Evolutionary conservation across 352 stramenopile genomes (phyloP).

Genomic region (Thraustochytrium striatum): DNA sequence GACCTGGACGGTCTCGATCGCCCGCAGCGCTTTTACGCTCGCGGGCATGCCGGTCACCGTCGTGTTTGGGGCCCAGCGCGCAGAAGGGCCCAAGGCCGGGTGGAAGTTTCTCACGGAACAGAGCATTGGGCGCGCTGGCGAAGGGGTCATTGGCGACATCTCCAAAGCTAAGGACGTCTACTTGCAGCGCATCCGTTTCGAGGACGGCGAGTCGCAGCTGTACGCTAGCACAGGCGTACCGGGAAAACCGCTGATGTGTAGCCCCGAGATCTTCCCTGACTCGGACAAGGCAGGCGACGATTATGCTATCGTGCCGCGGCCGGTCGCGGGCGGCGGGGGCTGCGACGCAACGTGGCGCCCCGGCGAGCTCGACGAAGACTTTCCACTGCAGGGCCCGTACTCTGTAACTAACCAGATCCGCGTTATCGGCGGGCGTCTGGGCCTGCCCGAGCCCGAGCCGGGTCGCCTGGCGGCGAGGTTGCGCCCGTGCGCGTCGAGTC

Average conservation of each 20-base stretch:
- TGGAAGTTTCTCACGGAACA: slow-evolving; percentile 23
- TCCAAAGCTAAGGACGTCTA: slow-evolving; percentile 19
- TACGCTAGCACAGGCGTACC: slow-evolving; percentile 9
- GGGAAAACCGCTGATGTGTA: neutral
- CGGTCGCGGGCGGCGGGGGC: neutral
- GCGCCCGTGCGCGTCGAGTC: neutral
- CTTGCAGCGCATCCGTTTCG: slow-evolving; percentile 32
- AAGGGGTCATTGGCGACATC: slow-evolving; percentile 21
- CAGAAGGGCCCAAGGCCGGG: neutral
- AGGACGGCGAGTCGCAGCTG: slow-evolving; percentile 5
- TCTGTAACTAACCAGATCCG: slow-evolving; percentile 20
- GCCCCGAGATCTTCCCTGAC: neutral
- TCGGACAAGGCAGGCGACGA: neutral
- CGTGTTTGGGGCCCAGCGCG: slow-evolving; percentile 18
- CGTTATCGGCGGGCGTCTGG: neutral
- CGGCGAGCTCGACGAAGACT: slow-evolving; percentile 24
- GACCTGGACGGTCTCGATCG: neutral
- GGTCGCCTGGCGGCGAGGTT: neutral
- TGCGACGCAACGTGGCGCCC: neutral
- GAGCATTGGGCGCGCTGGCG: neutral
- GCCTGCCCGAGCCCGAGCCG: neutral
- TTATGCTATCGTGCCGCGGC: neutral
- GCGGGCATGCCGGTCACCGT: slow-evolving; percentile 24
- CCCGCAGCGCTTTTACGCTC: neutral
- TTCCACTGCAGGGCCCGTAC: slow-evolving; percentile 29